Evolutionary conservation across 805 yeast species (phyloP), one percentile per base, ranked within the genome.

Genomic region (Kregervanrija delftensis): DNA sequence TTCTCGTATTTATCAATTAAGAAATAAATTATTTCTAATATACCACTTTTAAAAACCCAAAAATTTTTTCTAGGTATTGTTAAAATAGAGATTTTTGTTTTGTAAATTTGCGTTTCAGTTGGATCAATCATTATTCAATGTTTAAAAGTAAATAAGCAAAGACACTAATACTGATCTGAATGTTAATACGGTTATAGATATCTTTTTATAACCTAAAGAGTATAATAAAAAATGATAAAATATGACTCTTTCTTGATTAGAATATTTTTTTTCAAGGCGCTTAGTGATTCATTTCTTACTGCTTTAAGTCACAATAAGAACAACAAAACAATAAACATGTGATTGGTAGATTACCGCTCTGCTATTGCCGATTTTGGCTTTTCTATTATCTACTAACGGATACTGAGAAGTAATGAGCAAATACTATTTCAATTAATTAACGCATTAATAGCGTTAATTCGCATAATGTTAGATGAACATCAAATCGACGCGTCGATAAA

Each of bases 21-120:
- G 13, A 51, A 49, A 49, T 72, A 65, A 14, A 77, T 53, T 8
- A 79, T 64, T 51, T 68, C 70, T 30, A 77, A 59, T n/a, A 79
- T 64, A 1, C 81, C 73, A 33, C 74, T 66, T 33, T 71, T 63
- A 50, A 78, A 77, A n/a, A 74, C 45, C 76, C 83, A 77, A 54
- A 71, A 74, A 46, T 68, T 66, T 14, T 61, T 65, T 48, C 81
- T 59, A 1, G 81, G 78, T 15, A 79, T 69, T 3, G 83, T 75
- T 44, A 79, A 63, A 22, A 79, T 65, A 22, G 77, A 67, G 37
- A 79, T 64, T 39, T 61, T 55, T 4, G 72, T 67, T 11, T 69
- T 67, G 55, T 72, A 71, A 36, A 77, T 55, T 49, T 74, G 74
- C 1, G 74, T 74, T 47, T 76, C 59, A 15, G 48, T 56, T 2